phyloP scores from a whole-genome alignment of 1,284 basidiomycete species.

The Microbotryum intermedium region DNA sequence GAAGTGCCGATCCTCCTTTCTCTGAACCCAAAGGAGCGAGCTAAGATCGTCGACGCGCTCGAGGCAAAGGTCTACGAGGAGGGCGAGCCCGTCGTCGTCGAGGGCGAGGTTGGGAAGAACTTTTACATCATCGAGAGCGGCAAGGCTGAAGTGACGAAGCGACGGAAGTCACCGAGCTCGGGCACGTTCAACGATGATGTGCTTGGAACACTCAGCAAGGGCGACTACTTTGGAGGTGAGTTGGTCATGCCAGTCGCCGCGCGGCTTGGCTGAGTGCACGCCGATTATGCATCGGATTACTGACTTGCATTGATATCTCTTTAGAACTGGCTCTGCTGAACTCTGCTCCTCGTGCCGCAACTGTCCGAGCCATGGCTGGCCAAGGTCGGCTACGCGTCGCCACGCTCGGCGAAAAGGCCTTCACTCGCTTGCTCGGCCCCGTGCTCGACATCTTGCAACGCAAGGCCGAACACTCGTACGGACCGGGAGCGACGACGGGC shows the following conservation, averaged over 20 bases:
- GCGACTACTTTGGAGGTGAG: conserved; percentile 97
- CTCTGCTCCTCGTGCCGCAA: conserved; percentile 80
- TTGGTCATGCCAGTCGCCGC: conserved; percentile 5
- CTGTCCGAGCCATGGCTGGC: conserved; percentile 64
- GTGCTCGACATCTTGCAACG: conserved; percentile 62
- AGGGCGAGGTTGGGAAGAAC: conserved; percentile 91
- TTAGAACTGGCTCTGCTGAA: conserved; percentile 75
- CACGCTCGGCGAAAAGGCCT: conserved; percentile 84
- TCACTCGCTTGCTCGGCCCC: conserved; percentile 87
- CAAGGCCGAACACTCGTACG: conserved; percentile 28
- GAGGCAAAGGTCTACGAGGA: conserved; percentile 72
- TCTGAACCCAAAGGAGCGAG: conserved; percentile 75
- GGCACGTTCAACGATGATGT: conserved; percentile 54
- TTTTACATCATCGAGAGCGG: conserved; percentile 97
- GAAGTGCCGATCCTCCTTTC: conserved; percentile 84
- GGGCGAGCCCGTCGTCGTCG: conserved; percentile 75
- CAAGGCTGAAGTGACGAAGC: conserved; percentile 77
- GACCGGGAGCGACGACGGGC: conserved; percentile 2
- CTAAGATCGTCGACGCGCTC: conserved; percentile 94
- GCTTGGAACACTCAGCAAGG: conserved; percentile 70
- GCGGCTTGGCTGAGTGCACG: not conserved
- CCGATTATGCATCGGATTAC: not conserved
- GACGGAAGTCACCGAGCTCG: conserved; percentile 40
- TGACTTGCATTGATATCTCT: not conserved
- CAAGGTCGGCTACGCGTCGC: conserved; percentile 70